A percentile compares a stretch with the other conserved stretches of the same genome.
Conservation (phyloP, 257 asterid genomes). For the Thymus quinquecostatus region DNA sequence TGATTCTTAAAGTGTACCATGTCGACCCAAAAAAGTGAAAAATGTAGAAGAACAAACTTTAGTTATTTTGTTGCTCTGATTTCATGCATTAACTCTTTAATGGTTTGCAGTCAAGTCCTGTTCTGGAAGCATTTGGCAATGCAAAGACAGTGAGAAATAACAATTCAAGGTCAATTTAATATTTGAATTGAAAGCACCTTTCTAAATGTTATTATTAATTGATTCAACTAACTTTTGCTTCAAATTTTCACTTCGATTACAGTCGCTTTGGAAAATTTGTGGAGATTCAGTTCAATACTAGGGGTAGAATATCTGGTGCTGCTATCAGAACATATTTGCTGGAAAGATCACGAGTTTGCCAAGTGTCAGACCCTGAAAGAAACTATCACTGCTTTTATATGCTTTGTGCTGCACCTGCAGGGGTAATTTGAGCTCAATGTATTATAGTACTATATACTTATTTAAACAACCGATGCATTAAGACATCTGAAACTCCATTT, state of each 20-base stretch:
- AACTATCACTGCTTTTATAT: constrained; percentile 93
- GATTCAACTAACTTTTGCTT: constrained; percentile 17
- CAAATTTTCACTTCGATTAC: constrained; percentile 33
- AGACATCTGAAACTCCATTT: not conserved
- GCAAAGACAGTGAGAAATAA: constrained; percentile 92
- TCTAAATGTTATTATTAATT: constrained; percentile 19
- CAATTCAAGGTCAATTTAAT: constrained; percentile 69
- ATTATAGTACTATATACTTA: not conserved
- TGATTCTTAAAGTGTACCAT: not conserved
- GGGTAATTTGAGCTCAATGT: constrained; percentile 44
- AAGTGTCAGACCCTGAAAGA: constrained; percentile 92
- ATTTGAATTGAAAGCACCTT: constrained; percentile 26
- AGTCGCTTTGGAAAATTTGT: constrained; percentile 96
- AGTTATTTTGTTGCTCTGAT: constrained; percentile 6
- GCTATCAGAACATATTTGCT: constrained; percentile 92
- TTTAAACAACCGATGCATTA: constrained; percentile 11
- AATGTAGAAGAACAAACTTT: constrained; percentile 5
- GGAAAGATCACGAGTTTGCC: constrained; percentile 95
- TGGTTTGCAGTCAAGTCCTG: constrained; percentile 84
- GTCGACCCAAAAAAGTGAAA: not conserved
- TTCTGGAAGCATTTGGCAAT: constrained; percentile 93
- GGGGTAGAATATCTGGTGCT: constrained; percentile 86
- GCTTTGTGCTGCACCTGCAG: constrained; percentile 92
- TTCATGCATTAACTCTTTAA: constrained; percentile 6
- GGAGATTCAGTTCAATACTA: constrained; percentile 79